These are phyloP conservation scores for Davidsoniella virescens DNA, from an alignment of 2,329 filamentous ascomycete species.

Conservation along the genomic window DNA sequence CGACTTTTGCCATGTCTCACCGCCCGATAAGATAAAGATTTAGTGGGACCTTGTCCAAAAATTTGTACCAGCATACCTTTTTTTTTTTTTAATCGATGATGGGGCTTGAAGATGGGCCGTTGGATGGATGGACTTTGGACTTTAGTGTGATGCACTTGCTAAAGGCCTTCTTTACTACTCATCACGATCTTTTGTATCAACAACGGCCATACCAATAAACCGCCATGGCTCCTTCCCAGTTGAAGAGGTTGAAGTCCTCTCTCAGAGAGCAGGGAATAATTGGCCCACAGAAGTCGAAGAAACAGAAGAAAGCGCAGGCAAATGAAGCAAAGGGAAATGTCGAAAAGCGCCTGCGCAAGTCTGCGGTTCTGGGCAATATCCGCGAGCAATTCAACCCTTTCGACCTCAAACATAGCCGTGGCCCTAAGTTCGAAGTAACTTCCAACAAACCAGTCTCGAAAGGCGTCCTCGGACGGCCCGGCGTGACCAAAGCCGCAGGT, in stretches of 20 bases:
- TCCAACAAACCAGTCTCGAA: slow-evolving; percentile 44
- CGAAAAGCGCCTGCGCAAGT: slow-evolving; percentile 61
- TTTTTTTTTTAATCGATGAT: not conserved
- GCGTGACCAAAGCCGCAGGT: slow-evolving; percentile 67
- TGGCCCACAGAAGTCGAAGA: slow-evolving; percentile 86
- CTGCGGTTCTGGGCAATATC: slow-evolving; percentile 66
- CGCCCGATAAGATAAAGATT: slow-evolving; percentile 18
- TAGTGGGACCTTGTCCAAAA: slow-evolving; percentile 15
- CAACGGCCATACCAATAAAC: slow-evolving; percentile 11
- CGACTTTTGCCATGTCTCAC: slow-evolving; percentile 4
- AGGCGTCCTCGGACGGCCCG: slow-evolving; percentile 56
- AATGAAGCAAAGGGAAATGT: slow-evolving; percentile 47
- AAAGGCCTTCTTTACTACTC: not conserved
- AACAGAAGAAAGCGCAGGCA: slow-evolving; percentile 64
- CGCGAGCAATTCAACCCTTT: slow-evolving; percentile 97
- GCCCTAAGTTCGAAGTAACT: slow-evolving; percentile 73
- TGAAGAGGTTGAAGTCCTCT: slow-evolving; percentile 88
- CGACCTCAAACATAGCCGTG: slow-evolving; percentile 70
- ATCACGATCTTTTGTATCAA: not conserved
- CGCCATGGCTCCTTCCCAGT: slow-evolving; percentile 82
- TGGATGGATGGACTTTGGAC: not conserved
- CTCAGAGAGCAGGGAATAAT: slow-evolving; percentile 78
- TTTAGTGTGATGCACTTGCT: not conserved
- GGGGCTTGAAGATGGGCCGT: not conserved
- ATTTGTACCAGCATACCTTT: slow-evolving; percentile 9